These are phyloP conservation scores for Talaromyces sp. DNA, from an alignment of 2,329 filamentous ascomycete genomes.

Conservation along the genomic window DNA sequence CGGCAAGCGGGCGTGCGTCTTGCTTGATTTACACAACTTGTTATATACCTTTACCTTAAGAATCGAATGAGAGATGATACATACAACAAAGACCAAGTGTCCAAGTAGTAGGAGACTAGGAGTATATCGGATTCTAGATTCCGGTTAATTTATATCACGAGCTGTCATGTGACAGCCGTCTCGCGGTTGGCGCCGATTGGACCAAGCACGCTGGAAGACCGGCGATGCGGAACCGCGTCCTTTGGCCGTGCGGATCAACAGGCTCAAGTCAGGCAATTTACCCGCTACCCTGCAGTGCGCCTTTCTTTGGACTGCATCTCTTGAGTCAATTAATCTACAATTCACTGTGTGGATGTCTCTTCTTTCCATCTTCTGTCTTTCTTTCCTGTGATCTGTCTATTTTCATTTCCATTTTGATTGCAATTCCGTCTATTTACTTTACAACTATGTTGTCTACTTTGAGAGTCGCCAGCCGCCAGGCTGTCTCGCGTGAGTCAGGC, in stretches of 20 bases:
- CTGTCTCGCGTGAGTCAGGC: constrained; percentile 40
- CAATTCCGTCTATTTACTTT: neutral
- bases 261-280: neutral
- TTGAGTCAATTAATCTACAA: neutral
- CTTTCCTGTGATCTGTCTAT: neutral
- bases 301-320: constrained; percentile 3
- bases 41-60: neutral
- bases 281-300: neutral
- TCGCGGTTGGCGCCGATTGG: constrained; percentile 7
- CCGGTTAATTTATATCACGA: constrained; percentile 8
- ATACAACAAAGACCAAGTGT: neutral
- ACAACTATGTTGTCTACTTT: constrained; percentile 48
- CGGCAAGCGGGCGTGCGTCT: constrained; percentile 62
- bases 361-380: neutral
- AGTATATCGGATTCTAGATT: neutral
- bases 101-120: too few species aligned
- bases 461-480: constrained; percentile 44
- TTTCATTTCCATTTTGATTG: neutral
- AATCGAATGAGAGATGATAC: neutral
- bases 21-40: constrained; percentile 43
- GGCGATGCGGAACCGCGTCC: constrained; percentile 1
- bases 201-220: constrained; percentile 1
- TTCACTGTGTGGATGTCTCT: neutral
- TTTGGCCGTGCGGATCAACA: too few species aligned
- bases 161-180: neutral